These are phyloP conservation scores for Paecilomyces niveus DNA, from an alignment of 2,329 filamentous ascomycete species.

Conservation along the genomic window DNA sequence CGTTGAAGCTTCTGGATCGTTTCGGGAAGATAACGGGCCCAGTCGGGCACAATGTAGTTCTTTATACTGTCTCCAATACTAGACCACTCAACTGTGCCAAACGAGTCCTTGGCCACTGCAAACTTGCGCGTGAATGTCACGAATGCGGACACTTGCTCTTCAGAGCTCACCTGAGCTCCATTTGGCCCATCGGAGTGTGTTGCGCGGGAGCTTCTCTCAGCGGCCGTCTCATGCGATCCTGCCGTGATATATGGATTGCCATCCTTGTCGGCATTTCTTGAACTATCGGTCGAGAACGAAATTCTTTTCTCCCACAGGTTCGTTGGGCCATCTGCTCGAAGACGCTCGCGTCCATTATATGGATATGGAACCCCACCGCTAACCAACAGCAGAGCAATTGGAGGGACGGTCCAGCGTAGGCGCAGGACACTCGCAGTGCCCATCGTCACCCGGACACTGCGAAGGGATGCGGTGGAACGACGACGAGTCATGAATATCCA, in stretches of 20 bases:
- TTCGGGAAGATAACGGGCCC: conserved; percentile 68
- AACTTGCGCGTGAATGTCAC: conserved; percentile 45
- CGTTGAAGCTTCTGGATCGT: conserved; percentile 77
- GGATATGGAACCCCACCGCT: conserved; percentile 17
- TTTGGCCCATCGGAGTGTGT: background rate
- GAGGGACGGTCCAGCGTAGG: conserved; percentile 29
- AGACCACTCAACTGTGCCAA: conserved; percentile 36
- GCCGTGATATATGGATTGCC: background rate
- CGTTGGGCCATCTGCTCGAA: conserved; percentile 12
- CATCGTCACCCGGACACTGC: conserved; percentile 23
- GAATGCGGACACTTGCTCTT: conserved; percentile 32
- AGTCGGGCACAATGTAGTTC: conserved; percentile 70
- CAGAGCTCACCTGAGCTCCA: conserved; percentile 7
- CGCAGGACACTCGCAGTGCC: conserved; percentile 24
- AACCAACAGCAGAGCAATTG: conserved; percentile 22
- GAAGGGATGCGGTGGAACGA: conserved; percentile 5
- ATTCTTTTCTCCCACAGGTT: conserved; percentile 14
- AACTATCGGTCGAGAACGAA: conserved; percentile 16
- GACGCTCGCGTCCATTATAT: conserved; percentile 18
- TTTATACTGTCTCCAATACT: conserved; percentile 51
- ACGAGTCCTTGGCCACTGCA: conserved; percentile 31
- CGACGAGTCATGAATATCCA: background rate
- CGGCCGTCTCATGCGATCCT: background rate
- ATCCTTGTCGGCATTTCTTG: conserved; percentile 7
- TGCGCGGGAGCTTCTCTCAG: background rate